Evolutionary conservation across 495 filamentous ascomycete genomes (phyloP), one percentile per base, ranked within the genome.

Genomic region (Rhypophila decipiens): DNA sequence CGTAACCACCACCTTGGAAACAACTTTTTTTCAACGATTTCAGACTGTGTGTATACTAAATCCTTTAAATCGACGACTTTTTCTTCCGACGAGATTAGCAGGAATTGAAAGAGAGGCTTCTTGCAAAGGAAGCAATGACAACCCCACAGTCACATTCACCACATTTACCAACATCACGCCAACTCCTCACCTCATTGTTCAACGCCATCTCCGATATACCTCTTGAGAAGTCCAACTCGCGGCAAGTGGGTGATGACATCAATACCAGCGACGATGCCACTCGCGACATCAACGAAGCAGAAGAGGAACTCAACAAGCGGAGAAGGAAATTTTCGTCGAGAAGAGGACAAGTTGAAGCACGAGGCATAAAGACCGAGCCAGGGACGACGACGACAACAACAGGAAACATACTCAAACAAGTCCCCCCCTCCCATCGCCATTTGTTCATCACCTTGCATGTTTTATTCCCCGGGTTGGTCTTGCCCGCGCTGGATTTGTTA

Each of bases 401-500:
- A 38, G 23, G n/a, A 23, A 37, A 9, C 23, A 21, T 13, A 23
- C 67, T 77, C 0, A 57, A 55, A 31, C 59, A 43, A 39, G 56
- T 73, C 51, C 65, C 66, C 3, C 39, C 59, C 1, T 42, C 66
- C 3, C 56, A 67, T 42, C 61, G 73, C 7, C 63, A 68, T 15
- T 56, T 80, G 20, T 57, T 85, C 37, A 66, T 76, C 24, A 83
- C 82, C 1, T 68, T 86, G 1, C 81, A 85, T 62, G 76, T 80
- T 4, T 59, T 86, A n/a, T 83, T 83, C 57, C 82, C 79, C 10
- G 46, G 52, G 1, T 69, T 74, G 39, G 60, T 84, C 1, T 78
- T 95, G 0, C 85, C 86, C 3, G 87, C 88, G 0, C 74, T 96
- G 2, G 88, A 95, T 56, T 73, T 95, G 1, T 73, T 96, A 4